Evolutionary conservation across 1,284 basidiomycete species (phyloP).

Genomic region (Leccinum subspadiceum): DNA sequence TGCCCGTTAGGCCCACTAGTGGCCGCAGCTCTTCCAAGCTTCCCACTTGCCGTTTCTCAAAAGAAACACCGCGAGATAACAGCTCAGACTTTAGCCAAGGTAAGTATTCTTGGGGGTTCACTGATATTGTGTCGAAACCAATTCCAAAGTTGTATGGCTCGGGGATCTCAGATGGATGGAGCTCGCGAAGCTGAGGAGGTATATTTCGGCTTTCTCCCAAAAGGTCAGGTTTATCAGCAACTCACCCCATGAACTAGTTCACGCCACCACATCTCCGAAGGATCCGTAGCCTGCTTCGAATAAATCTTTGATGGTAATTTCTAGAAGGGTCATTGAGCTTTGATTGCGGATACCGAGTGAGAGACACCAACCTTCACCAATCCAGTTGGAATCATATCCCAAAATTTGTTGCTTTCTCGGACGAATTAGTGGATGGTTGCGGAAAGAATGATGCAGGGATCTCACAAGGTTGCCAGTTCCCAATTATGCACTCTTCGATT

Average conservation of each 20-base stretch:
- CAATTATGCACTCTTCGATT: constrained; percentile 38
- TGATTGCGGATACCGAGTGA: constrained; percentile 13
- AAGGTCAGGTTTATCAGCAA: not conserved
- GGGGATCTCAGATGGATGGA: constrained; percentile 38
- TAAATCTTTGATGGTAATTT: constrained; percentile 45
- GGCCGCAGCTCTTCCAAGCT: constrained; percentile 44
- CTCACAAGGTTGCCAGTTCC: constrained; percentile 49
- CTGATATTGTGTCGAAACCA: constrained; percentile 45
- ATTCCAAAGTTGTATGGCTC: constrained; percentile 37
- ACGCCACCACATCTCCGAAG: constrained; percentile 49
- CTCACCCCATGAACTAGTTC: constrained; percentile 51
- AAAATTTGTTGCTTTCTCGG: constrained; percentile 43
- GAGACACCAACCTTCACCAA: constrained; percentile 39
- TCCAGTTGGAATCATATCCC: constrained; percentile 47
- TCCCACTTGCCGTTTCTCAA: constrained; percentile 32
- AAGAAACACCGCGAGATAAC: constrained; percentile 29
- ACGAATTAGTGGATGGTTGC: constrained; percentile 1
- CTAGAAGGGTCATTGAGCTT: constrained; percentile 28
- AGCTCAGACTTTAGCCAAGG: constrained; percentile 48
- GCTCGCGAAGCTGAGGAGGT: constrained; percentile 37
- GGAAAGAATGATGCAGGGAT: not conserved
- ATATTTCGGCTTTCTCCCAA: not conserved
- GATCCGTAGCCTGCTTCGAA: constrained; percentile 29
- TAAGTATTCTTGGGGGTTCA: constrained; percentile 49
- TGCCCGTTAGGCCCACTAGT: constrained; percentile 35